Evolutionary conservation across 495 filamentous ascomycete species (phyloP).

Genomic region (Pyrenula massariospora): DNA sequence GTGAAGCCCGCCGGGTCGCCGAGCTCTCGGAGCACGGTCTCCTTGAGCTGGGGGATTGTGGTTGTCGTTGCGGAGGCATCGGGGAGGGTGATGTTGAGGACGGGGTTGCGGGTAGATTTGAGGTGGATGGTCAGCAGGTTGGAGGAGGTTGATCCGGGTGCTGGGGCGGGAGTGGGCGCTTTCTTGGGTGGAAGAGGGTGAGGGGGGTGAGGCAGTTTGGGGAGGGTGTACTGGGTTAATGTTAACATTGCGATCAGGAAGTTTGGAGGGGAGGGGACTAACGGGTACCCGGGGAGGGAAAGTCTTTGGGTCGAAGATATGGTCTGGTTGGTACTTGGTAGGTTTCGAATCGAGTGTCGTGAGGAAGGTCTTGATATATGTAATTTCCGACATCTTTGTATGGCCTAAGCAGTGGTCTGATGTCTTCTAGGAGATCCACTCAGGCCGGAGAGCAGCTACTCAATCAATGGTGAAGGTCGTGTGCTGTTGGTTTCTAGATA

Average conservation of each 20-base stretch:
- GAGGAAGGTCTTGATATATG: conserved; percentile 77
- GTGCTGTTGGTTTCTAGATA: no score
- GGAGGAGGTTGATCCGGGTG: conserved; percentile 25
- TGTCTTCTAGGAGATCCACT: no score
- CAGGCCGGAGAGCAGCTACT: no score
- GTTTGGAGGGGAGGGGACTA: conserved; percentile 9
- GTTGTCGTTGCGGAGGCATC: conserved; percentile 48
- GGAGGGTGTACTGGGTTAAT: conserved; percentile 35
- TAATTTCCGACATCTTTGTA: conserved; percentile 64
- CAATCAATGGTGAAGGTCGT: no score
- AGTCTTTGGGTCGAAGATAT: conserved; percentile 71
- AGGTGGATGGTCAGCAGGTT: conserved; percentile 46
- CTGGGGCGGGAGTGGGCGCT: conserved; percentile 35
- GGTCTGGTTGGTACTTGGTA: conserved; percentile 65
- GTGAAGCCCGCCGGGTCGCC: conserved; percentile 16
- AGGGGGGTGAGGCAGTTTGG: conserved; percentile 13
- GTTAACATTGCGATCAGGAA: background rate
- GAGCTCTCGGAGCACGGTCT: conserved; percentile 33
- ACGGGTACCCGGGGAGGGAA: conserved; percentile 62
- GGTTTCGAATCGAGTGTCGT: conserved; percentile 63
- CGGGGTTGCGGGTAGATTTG: conserved; percentile 64
- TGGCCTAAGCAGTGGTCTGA: no score
- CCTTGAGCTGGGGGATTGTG: conserved; percentile 63
- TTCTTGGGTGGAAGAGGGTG: conserved; percentile 8
- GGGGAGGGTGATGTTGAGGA: conserved; percentile 48